These are phyloP conservation scores for Fusarium anguioides DNA, from an alignment of 2,329 filamentous ascomycete species.

Conservation along the genomic window DNA sequence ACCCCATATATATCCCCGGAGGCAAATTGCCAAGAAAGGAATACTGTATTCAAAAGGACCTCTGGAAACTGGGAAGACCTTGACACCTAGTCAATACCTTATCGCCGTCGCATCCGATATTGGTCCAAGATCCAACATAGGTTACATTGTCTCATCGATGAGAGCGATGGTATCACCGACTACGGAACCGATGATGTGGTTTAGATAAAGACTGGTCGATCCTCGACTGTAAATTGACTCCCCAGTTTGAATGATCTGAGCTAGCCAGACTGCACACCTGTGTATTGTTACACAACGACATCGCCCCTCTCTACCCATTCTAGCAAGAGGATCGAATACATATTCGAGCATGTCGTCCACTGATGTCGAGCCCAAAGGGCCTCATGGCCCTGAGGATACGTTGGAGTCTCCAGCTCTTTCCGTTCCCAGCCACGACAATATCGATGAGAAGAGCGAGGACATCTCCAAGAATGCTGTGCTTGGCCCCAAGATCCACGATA, in stretches of 20 bases:
- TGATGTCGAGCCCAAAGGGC: slow-evolving; percentile 14
- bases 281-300: slow-evolving; percentile 4
- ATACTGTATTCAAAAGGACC: slow-evolving; percentile 16
- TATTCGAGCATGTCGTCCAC: slow-evolving; percentile 8
- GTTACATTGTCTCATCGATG: slow-evolving; percentile 22
- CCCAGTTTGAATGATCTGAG: background rate
- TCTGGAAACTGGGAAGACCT: background rate
- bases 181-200: background rate
- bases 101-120: slow-evolving; percentile 7
- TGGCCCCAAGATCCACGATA: background rate
- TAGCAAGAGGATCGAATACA: background rate
- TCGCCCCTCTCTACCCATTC: background rate
- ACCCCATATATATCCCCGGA: background rate
- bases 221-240: background rate
- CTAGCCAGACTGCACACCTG: background rate
- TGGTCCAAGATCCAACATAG: background rate
- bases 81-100: background rate
- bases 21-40: slow-evolving; percentile 4
- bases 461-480: slow-evolving; percentile 3
- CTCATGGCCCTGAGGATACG: slow-evolving; percentile 1
- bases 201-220: slow-evolving; percentile 6
- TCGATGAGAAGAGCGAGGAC: slow-evolving; percentile 29
- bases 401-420: slow-evolving; percentile 35
- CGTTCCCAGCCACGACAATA: slow-evolving; percentile 8
- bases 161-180: slow-evolving; percentile 15